phyloP scores from a whole-genome alignment of 495 filamentous ascomycete species.

The Aspergillus coremiiformis region DNA sequence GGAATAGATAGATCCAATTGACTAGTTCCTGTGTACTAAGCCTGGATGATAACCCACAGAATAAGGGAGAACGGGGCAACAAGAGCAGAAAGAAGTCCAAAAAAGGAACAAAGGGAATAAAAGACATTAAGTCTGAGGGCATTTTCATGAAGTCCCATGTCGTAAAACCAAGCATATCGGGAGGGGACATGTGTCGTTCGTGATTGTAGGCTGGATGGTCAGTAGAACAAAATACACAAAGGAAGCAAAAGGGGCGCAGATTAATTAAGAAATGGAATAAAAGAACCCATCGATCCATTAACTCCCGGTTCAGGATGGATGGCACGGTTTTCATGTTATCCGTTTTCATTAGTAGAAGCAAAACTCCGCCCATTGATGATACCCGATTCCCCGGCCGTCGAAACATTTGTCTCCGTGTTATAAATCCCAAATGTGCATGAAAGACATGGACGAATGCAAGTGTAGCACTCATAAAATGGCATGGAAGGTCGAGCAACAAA shows the following conservation, averaged over 20 bases:
- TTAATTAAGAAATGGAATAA: constrained; percentile 9
- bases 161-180: neutral
- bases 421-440: constrained; percentile 15
- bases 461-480: constrained; percentile 8
- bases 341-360: constrained; percentile 4
- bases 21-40: constrained; percentile 4
- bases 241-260: constrained; percentile 12
- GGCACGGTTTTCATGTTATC: constrained; percentile 9
- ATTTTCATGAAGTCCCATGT: constrained; percentile 3
- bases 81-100: neutral
- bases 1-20: constrained; percentile 10
- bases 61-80: neutral
- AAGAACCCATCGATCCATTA: constrained; percentile 1
- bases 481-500: constrained; percentile 14
- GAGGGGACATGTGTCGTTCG: constrained; percentile 1
- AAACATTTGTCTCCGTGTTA: constrained; percentile 1
- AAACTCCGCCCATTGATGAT: constrained; percentile 19
- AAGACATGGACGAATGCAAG: constrained; percentile 9
- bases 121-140: neutral
- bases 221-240: constrained; percentile 9
- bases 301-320: constrained; percentile 2
- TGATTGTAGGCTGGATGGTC: constrained; percentile 19
- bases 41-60: constrained; percentile 6
- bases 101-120: constrained; percentile 1
- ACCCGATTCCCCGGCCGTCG: constrained; percentile 16